A percentile compares a stretch with the other conserved stretches of the same genome.
Evolutionary conservation across 1,139 yeast genomes (phyloP).

Genomic region (Pneumocystis sp.): DNA sequence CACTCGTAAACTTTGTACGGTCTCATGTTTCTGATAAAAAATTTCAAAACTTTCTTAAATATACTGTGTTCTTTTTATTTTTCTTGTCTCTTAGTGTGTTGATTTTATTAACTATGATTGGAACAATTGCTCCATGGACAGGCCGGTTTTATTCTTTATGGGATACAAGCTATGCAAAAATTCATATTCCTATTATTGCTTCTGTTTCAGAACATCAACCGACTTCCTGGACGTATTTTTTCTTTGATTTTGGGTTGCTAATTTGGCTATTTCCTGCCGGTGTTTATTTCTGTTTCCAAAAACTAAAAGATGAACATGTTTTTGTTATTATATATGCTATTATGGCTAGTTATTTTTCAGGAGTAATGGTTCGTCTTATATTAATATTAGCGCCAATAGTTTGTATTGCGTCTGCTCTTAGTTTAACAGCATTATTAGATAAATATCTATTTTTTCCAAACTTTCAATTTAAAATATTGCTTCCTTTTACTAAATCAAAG

Average conservation of each 20-base stretch:
- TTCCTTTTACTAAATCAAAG: conserved; percentile 4
- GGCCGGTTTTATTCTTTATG: conserved; percentile 97
- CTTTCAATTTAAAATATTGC: neutral
- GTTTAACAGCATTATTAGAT: conserved; percentile 71
- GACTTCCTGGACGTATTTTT: conserved; percentile 97
- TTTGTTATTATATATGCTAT: conserved; percentile 83
- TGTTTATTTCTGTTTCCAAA: conserved; percentile 76
- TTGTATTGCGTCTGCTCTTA: conserved; percentile 81
- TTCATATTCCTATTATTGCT: conserved; percentile 96
- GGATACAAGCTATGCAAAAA: conserved; percentile 96
- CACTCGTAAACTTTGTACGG: conserved; percentile 70
- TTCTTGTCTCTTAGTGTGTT: conserved; percentile 55
- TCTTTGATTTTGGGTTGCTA: conserved; percentile 81
- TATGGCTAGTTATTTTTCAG: conserved; percentile 91
- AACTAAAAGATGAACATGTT: conserved; percentile 79
- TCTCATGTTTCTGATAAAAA: conserved; percentile 57
- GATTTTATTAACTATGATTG: conserved; percentile 68
- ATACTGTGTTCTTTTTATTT: conserved; percentile 40
- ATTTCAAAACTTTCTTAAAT: conserved; percentile 54
- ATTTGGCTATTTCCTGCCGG: conserved; percentile 99
- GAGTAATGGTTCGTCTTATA: conserved; percentile 98
- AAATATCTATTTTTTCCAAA: conserved; percentile 38
- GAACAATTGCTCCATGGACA: conserved; percentile 98
- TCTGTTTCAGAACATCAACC: conserved; percentile 99
- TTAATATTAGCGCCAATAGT: conserved; percentile 90